Evolutionary conservation across 768 basidiomycete species (phyloP).

Genomic region (Podaxis sp.): DNA sequence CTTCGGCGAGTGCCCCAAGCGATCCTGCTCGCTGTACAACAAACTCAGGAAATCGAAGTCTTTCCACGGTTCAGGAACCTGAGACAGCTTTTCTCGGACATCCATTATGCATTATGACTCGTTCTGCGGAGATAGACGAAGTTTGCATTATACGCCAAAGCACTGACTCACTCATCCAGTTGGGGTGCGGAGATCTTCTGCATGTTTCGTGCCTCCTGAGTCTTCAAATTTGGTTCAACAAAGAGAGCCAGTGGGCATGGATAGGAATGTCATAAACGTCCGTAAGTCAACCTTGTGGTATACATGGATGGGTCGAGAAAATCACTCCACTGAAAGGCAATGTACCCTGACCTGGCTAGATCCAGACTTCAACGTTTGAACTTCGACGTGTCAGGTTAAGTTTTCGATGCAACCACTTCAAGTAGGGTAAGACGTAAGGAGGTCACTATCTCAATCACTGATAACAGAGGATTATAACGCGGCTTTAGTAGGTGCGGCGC

Average conservation of each 20-base stretch:
- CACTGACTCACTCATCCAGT: not conserved
- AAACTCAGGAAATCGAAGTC: not conserved
- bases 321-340: slow-evolving; percentile 28
- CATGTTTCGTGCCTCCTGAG: slow-evolving; percentile 58
- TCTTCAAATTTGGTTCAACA: slow-evolving; percentile 57
- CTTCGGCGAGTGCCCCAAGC: not conserved
- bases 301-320: not conserved
- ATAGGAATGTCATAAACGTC: slow-evolving; percentile 71
- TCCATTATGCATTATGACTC: slow-evolving; percentile 33
- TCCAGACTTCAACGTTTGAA: slow-evolving; percentile 65
- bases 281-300: slow-evolving; percentile 60
- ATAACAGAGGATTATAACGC: too few species aligned
- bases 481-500: too few species aligned
- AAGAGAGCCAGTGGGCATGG: slow-evolving; percentile 82
- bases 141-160: slow-evolving; percentile 3
- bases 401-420: too few species aligned
- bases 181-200: slow-evolving; percentile 23
- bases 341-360: slow-evolving; percentile 72
- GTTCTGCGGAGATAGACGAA: slow-evolving; percentile 20
- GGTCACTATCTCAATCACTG: too few species aligned
- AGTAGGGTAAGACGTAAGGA: too few species aligned
- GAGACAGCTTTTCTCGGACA: slow-evolving; percentile 30
- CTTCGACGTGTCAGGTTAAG: slow-evolving; percentile 70
- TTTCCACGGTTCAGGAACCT: slow-evolving; percentile 24
- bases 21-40: not conserved